Evolutionary conservation across 345 rosid species (phyloP).

Genomic region (Adansonia digitata): DNA sequence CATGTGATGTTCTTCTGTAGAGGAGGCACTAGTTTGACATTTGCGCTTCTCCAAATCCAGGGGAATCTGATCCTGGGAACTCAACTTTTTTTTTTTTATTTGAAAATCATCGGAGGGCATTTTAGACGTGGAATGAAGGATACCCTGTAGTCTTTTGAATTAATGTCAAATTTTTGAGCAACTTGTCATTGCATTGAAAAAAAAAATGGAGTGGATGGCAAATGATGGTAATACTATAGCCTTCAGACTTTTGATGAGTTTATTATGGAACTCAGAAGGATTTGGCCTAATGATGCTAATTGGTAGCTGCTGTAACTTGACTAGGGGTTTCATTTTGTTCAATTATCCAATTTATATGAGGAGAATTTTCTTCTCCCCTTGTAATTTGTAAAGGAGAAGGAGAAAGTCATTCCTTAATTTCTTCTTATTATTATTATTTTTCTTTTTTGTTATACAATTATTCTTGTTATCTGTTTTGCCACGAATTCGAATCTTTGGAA

Average conservation of each 20-base stretch:
- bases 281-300: background rate
- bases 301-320: background rate
- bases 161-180: background rate
- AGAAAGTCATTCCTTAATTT: no score
- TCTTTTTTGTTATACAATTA: no score
- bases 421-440: no score
- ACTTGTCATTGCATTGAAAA: background rate
- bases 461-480: no score
- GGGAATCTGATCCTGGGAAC: background rate
- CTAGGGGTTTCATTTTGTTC: background rate
- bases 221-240: background rate
- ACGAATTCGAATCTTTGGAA: no score
- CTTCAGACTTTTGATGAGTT: background rate
- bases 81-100: background rate
- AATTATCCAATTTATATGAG: background rate
- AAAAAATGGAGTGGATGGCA: background rate
- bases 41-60: background rate
- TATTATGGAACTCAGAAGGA: background rate
- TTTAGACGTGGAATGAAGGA: background rate
- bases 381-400: background rate
- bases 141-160: background rate
- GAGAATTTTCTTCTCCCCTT: background rate
- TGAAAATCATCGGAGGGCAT: background rate
- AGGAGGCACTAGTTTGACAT: background rate
- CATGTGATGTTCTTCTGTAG: conserved; percentile 12